Percentiles rank a stretch among this genome's conserved stretches.
phyloP scores from a whole-genome alignment of 768 basidiomycete genomes.

The Mycena vulgaris region DNA sequence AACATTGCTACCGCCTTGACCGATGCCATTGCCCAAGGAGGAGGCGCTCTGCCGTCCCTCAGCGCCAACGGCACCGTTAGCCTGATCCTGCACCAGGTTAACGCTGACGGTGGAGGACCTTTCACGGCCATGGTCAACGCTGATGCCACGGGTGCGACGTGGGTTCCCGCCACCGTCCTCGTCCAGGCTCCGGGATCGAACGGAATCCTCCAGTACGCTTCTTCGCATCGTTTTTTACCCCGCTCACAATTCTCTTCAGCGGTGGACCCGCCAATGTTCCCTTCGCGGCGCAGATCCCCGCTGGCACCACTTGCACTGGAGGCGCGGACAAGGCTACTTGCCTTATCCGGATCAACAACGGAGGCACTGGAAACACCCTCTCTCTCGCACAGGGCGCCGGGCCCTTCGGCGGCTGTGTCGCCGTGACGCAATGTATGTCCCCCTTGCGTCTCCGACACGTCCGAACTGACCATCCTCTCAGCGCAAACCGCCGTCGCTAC shows the following conservation, averaged over 20 bases:
- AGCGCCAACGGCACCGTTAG: conserved; percentile 41
- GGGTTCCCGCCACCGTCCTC: conserved; percentile 39
- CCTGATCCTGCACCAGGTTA: conserved; percentile 47
- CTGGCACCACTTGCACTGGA: conserved; percentile 53
- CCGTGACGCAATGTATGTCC: conserved; percentile 34
- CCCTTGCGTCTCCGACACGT: background rate
- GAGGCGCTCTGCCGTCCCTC: conserved; percentile 43
- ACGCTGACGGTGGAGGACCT: conserved; percentile 50
- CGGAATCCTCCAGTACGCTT: conserved; percentile 37
- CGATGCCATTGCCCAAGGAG: conserved; percentile 33
- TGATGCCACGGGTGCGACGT: conserved; percentile 45
- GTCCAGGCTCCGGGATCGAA: conserved; percentile 45
- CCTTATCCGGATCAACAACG: conserved; percentile 53
- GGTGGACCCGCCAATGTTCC: conserved; percentile 41
- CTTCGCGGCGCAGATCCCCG: conserved; percentile 49
- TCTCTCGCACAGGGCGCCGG: conserved; percentile 47
- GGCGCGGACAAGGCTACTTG: conserved; percentile 49
- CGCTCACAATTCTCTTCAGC: conserved; percentile 30
- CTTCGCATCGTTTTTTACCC: background rate
- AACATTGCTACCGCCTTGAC: conserved; percentile 39
- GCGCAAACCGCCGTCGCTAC: background rate
- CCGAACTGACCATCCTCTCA: background rate
- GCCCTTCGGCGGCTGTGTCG: conserved; percentile 51
- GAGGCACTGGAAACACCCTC: conserved; percentile 37
- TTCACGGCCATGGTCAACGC: conserved; percentile 46